Conservation (phyloP, 768 basidiomycete genomes). For the Boletus sensibilis region DNA sequence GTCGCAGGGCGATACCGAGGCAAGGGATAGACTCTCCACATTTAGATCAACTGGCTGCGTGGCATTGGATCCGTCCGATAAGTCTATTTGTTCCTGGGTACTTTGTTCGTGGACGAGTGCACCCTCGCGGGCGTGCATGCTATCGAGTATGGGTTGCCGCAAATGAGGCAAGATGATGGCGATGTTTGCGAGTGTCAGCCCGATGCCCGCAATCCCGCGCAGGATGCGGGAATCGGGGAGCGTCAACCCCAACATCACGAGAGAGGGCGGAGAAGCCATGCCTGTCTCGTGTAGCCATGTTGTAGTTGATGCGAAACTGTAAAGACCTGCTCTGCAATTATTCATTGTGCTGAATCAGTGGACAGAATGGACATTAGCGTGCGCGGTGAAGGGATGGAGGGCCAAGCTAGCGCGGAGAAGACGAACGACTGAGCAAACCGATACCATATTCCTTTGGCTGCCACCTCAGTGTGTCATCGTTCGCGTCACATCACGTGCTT, state of each 20-base stretch:
- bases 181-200: slow-evolving; percentile 26
- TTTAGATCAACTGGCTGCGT: not conserved
- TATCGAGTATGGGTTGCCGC: slow-evolving; percentile 22
- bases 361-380: slow-evolving; percentile 4
- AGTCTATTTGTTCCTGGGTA: not conserved
- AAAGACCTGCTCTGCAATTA: slow-evolving; percentile 28
- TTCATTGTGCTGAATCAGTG: slow-evolving; percentile 17
- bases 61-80: not conserved
- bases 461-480: not conserved
- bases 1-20: not conserved
- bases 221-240: slow-evolving; percentile 31
- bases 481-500: slow-evolving; percentile 26
- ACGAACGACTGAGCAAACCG: not conserved
- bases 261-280: slow-evolving; percentile 25
- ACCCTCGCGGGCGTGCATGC: not conserved
- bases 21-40: not conserved
- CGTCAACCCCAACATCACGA: slow-evolving; percentile 23
- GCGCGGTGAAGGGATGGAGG: not conserved
- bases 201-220: slow-evolving; percentile 24
- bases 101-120: not conserved
- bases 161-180: slow-evolving; percentile 24
- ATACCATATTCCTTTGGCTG: slow-evolving; percentile 6
- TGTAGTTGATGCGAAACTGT: slow-evolving; percentile 22
- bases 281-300: slow-evolving; percentile 23
- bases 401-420: not conserved